Base-by-base conservation (phyloP, 2,329 filamentous ascomycete genomes). In the Dactylellina haptotyla region DNA sequence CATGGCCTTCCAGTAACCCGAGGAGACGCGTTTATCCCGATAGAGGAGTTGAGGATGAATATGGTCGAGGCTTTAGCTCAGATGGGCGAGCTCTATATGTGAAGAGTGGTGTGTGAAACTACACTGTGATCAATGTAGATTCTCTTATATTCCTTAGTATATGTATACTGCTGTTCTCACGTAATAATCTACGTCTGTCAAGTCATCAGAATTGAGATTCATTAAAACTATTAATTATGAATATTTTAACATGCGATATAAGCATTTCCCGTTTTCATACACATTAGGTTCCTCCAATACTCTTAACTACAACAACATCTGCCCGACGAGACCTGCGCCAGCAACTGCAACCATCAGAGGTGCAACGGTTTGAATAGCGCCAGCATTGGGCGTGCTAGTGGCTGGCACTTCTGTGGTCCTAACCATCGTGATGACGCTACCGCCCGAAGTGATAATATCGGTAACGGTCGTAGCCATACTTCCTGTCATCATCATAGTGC, bases 291-390 rank as follows among this genome's bases (percentile, higher is more conserved):
- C n/a, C n/a, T n/a, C n/a, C n/a, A n/a, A n/a, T n/a, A n/a, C n/a
- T n/a, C n/a, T n/a, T n/a, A n/a, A n/a, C n/a, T 54, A 54, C 28
- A 54, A 23, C 10, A 59, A 20, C 26, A 72, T 72, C 12, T 65
- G 59, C 18, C 67, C 67, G n/a, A 65, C 9, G 34, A 72, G 14
- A 3, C 67, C 67, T 1, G 37, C 67, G 8, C 67, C 67, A 25
- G 50, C 39, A 4, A 64, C n/a, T 12, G 45, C 59, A 4, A 61
- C 9, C n/a, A 65, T 25, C 8, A 65, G 12, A 6, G 59, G 67
- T 3, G 53, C 59, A 16, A 46, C 67, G 0, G 67, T 72, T 32
- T 51, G 51, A 4, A 53, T 20, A 3, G 67, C 4, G 1, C 43
- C 67, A 1, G 43, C 59, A 37, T 72, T 72, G 14, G 34, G 34